Evolutionary conservation across 2,329 filamentous ascomycete species (phyloP).

Genomic region (Tolypocladium endophyticum): DNA sequence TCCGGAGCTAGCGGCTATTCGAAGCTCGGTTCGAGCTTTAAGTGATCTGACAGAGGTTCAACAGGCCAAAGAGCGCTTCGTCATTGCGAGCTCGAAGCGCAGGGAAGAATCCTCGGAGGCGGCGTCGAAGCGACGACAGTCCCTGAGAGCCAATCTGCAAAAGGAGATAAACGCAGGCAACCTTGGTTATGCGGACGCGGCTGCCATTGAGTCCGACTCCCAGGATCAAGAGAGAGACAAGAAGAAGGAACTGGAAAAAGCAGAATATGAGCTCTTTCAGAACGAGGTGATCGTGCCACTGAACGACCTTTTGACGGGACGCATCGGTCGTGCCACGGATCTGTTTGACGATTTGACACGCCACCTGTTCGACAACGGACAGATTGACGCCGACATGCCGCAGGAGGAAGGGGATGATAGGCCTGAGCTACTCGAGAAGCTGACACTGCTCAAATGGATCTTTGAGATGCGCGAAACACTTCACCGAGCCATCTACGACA

Average conservation of each 20-base stretch:
- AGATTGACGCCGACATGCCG: conserved; percentile 63
- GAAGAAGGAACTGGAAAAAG: conserved; percentile 63
- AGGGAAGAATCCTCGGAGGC: conserved; percentile 43
- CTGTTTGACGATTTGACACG: conserved; percentile 69
- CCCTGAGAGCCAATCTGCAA: conserved; percentile 66
- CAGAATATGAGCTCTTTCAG: conserved; percentile 78
- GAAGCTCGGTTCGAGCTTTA: conserved; percentile 61
- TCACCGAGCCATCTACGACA: conserved; percentile 74
- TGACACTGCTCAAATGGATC: conserved; percentile 92
- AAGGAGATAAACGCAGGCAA: conserved; percentile 66
- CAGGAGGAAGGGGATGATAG: conserved; percentile 94
- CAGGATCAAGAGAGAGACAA: conserved; percentile 58
- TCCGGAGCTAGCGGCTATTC: conserved; percentile 71
- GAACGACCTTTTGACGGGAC: conserved; percentile 66
- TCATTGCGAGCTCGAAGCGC: conserved; percentile 43
- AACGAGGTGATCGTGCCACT: conserved; percentile 72
- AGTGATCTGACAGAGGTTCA: conserved; percentile 65
- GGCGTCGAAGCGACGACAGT: conserved; percentile 43
- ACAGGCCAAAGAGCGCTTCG: conserved; percentile 54
- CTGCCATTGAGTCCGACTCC: conserved; percentile 67
- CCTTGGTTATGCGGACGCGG: conserved; percentile 75
- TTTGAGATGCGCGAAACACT: conserved; percentile 88
- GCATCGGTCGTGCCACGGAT: conserved; percentile 61
- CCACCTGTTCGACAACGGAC: conserved; percentile 57
- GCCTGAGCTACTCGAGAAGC: conserved; percentile 85